phyloP scores from a whole-genome alignment of 192 early-diverging fungal species.

The Gaertneriomyces semiglobifer region DNA sequence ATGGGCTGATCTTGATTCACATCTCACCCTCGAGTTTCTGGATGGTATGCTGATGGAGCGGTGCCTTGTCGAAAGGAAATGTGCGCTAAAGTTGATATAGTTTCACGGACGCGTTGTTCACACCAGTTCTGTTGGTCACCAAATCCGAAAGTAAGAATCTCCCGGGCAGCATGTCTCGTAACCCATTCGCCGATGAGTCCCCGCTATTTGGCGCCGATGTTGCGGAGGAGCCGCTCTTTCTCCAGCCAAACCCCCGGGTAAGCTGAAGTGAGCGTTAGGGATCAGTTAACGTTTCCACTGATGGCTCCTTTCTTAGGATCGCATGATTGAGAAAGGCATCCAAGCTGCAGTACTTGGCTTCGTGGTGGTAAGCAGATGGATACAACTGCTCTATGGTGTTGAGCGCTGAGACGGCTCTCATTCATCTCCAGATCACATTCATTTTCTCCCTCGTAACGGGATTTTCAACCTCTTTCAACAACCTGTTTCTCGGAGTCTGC shows the following conservation, averaged over 20 bases:
- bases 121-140: no score
- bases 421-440: constrained; percentile 11
- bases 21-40: no score
- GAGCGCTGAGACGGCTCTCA: background rate
- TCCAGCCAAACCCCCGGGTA: constrained; percentile 14
- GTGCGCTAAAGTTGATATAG: no score
- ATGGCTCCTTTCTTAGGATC: constrained; percentile 3
- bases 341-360: constrained; percentile 1
- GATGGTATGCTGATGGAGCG: no score
- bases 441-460: constrained; percentile 19
- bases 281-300: background rate
- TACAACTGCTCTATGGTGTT: background rate
- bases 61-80: no score
- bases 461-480: constrained; percentile 8
- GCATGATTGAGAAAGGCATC: constrained; percentile 25
- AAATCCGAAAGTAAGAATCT: no score
- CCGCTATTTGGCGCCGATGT: constrained; percentile 17
- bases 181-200: constrained; percentile 24
- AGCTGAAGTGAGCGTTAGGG: background rate
- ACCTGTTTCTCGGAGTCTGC: constrained; percentile 14
- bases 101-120: no score
- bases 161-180: constrained; percentile 9
- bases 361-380: constrained; percentile 8
- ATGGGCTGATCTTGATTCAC: no score
- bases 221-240: constrained; percentile 24